A percentile compares a stretch with the other conserved stretches of the same genome.
Conservation (phyloP, 257 asterid genomes). For the Plantago major region DNA sequence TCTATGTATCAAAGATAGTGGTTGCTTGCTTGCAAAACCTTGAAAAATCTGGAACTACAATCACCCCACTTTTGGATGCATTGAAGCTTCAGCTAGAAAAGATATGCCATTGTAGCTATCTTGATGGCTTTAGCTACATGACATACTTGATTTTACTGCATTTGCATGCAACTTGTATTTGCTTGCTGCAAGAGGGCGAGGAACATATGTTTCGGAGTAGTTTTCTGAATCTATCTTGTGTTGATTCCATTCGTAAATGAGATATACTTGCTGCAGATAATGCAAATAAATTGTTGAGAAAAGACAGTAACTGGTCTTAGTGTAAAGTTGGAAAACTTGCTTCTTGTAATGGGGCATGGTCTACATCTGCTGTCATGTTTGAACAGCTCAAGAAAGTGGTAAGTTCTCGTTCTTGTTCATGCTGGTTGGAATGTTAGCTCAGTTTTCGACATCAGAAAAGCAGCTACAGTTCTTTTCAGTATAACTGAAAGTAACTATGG, state of each 20-base stretch:
- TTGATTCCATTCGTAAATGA: conserved; percentile 34
- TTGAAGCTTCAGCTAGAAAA: conserved; percentile 51
- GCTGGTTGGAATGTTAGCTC: conserved; percentile 71
- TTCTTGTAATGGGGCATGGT: conserved; percentile 81
- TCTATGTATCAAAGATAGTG: conserved; percentile 42
- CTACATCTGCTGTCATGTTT: conserved; percentile 61
- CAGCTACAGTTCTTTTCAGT: conserved; percentile 40
- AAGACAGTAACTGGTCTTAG: conserved; percentile 48
- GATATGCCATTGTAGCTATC: conserved; percentile 28
- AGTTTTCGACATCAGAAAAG: conserved; percentile 55
- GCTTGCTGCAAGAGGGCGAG: conserved; percentile 26
- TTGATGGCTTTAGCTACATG: conserved; percentile 34
- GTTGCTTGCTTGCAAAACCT: conserved; percentile 47
- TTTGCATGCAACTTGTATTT: conserved; percentile 25
- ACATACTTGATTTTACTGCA: conserved; percentile 49
- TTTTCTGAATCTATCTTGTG: conserved; percentile 15
- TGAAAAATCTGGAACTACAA: conserved; percentile 31
- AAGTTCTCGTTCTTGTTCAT: conserved; percentile 42
- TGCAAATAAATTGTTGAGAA: conserved; percentile 43
- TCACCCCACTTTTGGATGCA: conserved; percentile 31
- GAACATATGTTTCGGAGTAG: conserved; percentile 23
- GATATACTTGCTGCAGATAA: conserved; percentile 40
- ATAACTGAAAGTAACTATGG: conserved; percentile 18
- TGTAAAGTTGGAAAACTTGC: conserved; percentile 77
- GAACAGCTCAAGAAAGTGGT: conserved; percentile 45